A percentile compares a stretch with the other conserved stretches of the same genome.
phyloP scores from a whole-genome alignment of 1,284 basidiomycete genomes.

The Puccinia coronata region DNA sequence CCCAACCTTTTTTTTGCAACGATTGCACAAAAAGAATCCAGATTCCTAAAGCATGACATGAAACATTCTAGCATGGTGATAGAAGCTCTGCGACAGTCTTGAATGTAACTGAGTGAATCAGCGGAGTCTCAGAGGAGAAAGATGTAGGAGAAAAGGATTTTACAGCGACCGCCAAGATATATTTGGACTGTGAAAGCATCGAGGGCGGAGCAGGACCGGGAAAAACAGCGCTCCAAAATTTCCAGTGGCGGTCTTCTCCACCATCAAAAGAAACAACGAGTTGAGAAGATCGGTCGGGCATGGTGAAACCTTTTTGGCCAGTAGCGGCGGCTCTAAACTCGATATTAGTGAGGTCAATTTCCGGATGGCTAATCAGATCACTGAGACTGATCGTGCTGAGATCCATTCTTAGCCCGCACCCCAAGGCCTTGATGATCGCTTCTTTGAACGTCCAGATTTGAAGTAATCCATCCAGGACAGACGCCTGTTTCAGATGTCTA shows the following conservation, averaged over 20 bases:
- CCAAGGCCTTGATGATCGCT: slow-evolving; percentile 46
- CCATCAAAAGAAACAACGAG: slow-evolving; percentile 2
- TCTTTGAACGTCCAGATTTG: slow-evolving; percentile 50
- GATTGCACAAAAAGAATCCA: neutral
- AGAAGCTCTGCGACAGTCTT: slow-evolving; percentile 15
- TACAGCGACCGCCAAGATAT: slow-evolving; percentile 12
- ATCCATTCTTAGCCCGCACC: slow-evolving; percentile 22
- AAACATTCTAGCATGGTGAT: neutral
- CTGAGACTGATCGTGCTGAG: slow-evolving; percentile 29
- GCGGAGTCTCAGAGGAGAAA: neutral
- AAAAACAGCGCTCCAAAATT: slow-evolving; percentile 12
- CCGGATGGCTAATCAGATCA: slow-evolving; percentile 3
- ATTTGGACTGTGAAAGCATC: neutral
- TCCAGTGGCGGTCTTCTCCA: slow-evolving; percentile 4
- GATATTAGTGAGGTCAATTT: neutral
- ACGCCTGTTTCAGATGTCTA: neutral
- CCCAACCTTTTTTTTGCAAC: neutral
- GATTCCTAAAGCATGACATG: neutral
- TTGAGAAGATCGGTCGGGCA: slow-evolving; percentile 21
- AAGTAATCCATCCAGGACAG: slow-evolving; percentile 25
- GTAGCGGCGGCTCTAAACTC: neutral
- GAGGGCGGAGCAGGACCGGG: neutral
- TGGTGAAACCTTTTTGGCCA: neutral
- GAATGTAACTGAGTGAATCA: slow-evolving; percentile 2
- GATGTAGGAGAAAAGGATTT: slow-evolving; percentile 4